Percentiles rank a stretch among this genome's conserved stretches.
Evolutionary conservation across 2,329 filamentous ascomycete genomes (phyloP).

Genomic region (Fusarium secorum): DNA sequence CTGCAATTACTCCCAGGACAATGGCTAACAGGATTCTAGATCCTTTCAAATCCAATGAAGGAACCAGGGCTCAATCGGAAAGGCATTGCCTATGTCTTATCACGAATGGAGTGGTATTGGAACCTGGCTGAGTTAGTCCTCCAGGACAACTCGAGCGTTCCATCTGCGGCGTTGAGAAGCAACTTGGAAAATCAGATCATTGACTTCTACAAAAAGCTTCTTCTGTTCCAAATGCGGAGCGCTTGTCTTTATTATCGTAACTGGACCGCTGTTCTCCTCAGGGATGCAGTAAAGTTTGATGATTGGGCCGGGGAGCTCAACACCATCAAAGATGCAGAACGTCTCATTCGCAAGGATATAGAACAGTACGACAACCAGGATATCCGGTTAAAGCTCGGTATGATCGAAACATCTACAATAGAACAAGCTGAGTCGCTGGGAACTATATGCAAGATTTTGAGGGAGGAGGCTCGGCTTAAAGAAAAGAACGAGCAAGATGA

Average conservation of each 20-base stretch:
- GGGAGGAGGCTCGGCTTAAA: background rate
- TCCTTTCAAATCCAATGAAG: accelerated
- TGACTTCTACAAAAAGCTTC: accelerated
- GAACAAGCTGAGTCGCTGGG: accelerated
- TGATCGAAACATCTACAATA: accelerated
- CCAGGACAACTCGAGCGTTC: accelerated
- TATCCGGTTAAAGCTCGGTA: accelerated
- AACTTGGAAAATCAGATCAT: background rate
- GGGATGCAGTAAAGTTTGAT: background rate
- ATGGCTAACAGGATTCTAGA: accelerated
- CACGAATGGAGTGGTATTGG: background rate
- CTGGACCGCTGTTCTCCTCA: accelerated
- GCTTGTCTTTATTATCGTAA: background rate
- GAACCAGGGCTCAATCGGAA: accelerated
- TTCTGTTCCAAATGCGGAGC: accelerated
- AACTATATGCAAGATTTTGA: accelerated
- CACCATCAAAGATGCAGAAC: background rate
- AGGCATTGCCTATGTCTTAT: background rate
- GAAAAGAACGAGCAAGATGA: accelerated
- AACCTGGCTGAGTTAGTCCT: background rate
- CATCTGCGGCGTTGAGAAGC: accelerated
- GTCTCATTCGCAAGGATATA: accelerated
- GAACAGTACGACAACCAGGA: background rate
- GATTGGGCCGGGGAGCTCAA: background rate
- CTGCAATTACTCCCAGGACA: accelerated